Evolutionary conservation across 768 basidiomycete genomes (phyloP), one percentile per base, ranked within the genome.

Genomic region (Paxillus ammoniavirescens): DNA sequence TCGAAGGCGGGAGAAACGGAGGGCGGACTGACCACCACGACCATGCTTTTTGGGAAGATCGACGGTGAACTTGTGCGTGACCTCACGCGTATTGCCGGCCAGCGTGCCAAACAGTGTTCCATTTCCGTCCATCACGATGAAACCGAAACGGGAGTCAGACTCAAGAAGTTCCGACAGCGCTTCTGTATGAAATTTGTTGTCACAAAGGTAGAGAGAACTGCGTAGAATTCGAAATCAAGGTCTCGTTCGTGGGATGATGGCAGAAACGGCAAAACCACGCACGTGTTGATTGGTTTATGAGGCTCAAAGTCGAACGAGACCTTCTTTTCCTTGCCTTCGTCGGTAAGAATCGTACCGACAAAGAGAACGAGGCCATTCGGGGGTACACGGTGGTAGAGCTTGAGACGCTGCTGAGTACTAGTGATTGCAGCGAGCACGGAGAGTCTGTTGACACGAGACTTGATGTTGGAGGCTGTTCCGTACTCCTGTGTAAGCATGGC

Each of bases 21-120:
- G 82, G 23, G 97, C 97, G 51, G 97, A 98, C 74, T 99, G 97
- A 73, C 97, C 97, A 84, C 97, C 97, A 80, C 97, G 94, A 58
- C 96, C 96, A 72, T 98, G 97, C 79, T 99, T 99, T 80, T 99
- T 99, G 41, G 97, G 97, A 9, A 98, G 82, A 73, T 98, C 97
- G 68, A 99, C 97, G 17, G 93, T 93, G 77, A 98, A 98, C 73
- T 98, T 98, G 77, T 99, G 97, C 52, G 96, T 80, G 49, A 99
- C 84, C 61, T 98, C 95, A 59, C 97, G 93, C 17, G 97, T 96
- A 73, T 98, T 98, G 45, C 97, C 97, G 0, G 96, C 85, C 52
- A 99, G 83, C 4, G 89, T 91, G 53, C 97, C 97, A 63, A 98
- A 98, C 35, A 99, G 86, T 5, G 93, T 91, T 36, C 96, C 96